Evolutionary conservation across 1,139 yeast genomes (phyloP).

Genomic region (Yamadazyma atlantica): DNA sequence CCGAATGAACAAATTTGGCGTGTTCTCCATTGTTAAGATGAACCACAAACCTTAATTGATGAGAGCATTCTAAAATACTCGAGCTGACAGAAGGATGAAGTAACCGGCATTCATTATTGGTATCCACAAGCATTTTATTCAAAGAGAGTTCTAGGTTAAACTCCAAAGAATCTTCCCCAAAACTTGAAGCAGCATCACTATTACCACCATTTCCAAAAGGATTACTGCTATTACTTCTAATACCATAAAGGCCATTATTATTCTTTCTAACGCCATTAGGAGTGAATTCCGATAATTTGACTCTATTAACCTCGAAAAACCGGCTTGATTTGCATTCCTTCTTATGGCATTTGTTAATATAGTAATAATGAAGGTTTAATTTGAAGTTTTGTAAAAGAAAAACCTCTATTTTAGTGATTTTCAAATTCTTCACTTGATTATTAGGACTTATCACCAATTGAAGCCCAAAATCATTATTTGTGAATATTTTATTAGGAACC

Average conservation of each 20-base stretch:
- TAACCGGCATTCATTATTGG: not conserved
- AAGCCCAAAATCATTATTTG: conserved; percentile 1
- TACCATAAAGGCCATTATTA: not conserved
- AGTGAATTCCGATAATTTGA: not conserved
- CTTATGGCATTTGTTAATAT: not conserved
- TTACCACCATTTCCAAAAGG: not conserved
- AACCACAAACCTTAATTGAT: conserved; percentile 3
- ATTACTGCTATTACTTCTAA: not conserved
- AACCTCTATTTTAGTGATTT: not conserved
- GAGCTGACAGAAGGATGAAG: conserved; percentile 4
- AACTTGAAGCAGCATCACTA: not conserved
- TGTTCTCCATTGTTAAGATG: conserved; percentile 2
- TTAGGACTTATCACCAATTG: not conserved
- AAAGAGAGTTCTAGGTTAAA: conserved; percentile 1
- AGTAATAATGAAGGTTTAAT: not conserved
- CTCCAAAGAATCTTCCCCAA: not conserved
- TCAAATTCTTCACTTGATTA: conserved; percentile 1
- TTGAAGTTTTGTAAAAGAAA: conserved; percentile 4
- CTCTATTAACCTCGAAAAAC: not conserved
- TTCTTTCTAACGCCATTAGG: not conserved
- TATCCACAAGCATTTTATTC: conserved; percentile 1
- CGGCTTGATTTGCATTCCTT: not conserved
- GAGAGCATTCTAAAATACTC: conserved; percentile 2
- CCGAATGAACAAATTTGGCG: conserved; percentile 1
- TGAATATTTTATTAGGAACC: conserved; percentile 4